Percentiles rank a stretch among this genome's conserved stretches.
These are phyloP conservation scores for Fusarium kyushuense DNA, from an alignment of 2,329 filamentous ascomycete genomes.

Conservation along the genomic window DNA sequence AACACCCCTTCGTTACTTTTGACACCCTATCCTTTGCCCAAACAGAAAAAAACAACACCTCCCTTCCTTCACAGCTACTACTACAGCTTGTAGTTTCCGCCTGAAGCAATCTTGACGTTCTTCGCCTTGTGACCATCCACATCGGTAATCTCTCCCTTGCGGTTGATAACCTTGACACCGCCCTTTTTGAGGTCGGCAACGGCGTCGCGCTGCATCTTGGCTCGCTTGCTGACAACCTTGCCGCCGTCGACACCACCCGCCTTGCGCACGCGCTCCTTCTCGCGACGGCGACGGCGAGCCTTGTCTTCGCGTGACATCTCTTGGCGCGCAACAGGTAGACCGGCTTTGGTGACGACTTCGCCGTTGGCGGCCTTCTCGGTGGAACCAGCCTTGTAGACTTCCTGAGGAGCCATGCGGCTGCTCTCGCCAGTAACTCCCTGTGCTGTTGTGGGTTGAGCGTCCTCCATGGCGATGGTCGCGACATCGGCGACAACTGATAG, in stretches of 20 bases:
- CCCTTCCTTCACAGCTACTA: constrained; percentile 52
- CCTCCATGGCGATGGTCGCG: constrained; percentile 93
- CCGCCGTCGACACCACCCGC: constrained; percentile 62
- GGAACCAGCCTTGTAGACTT: constrained; percentile 84
- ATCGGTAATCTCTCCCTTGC: constrained; percentile 86
- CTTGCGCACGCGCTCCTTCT: constrained; percentile 88
- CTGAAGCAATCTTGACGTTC: constrained; percentile 62
- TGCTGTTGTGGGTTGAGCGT: constrained; percentile 87
- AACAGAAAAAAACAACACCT: constrained; percentile 17
- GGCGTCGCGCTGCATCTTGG: constrained; percentile 60
- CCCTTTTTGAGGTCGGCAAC: constrained; percentile 81
- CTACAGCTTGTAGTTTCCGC: constrained; percentile 73
- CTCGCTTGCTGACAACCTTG: constrained; percentile 69
- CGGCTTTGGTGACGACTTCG: constrained; percentile 82
- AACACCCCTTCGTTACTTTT: constrained; percentile 34
- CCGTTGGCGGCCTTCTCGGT: constrained; percentile 72
- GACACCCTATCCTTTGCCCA: constrained; percentile 9
- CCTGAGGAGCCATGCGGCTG: constrained; percentile 90
- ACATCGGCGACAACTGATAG: constrained; percentile 91
- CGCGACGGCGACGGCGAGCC: constrained; percentile 77
- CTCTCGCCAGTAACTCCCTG: constrained; percentile 75
- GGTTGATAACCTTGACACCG: constrained; percentile 91
- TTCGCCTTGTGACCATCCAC: constrained; percentile 83
- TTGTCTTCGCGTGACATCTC: constrained; percentile 93
- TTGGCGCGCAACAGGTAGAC: constrained; percentile 80